Evolutionary conservation across 352 stramenopile genomes (phyloP).

Genomic region (Globisporangium irregulare): DNA sequence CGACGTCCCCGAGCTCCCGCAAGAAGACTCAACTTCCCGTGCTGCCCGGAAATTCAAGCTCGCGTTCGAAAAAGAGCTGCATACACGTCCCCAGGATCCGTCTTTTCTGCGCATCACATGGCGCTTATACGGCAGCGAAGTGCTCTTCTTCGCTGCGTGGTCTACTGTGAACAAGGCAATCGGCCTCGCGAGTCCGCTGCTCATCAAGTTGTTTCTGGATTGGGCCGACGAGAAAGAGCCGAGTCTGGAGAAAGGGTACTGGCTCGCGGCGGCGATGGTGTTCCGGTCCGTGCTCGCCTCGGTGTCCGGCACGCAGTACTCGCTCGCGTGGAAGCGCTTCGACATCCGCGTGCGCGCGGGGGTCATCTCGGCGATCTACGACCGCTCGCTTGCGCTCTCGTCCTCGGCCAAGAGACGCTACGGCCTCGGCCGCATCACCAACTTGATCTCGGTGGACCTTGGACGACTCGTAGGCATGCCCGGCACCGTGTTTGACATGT

Average conservation of each 20-base stretch:
- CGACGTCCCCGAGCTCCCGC: conserved; percentile 57
- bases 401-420: conserved; percentile 25
- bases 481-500: conserved; percentile 71
- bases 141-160: conserved; percentile 60
- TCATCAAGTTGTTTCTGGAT: conserved; percentile 80
- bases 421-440: conserved; percentile 68
- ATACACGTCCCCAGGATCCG: not conserved
- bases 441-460: conserved; percentile 78
- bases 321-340: conserved; percentile 74
- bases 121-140: conserved; percentile 56
- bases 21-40: conserved; percentile 39
- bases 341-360: conserved; percentile 69
- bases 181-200: conserved; percentile 56
- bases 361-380: conserved; percentile 68
- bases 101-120: conserved; percentile 57
- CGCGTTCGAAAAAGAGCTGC: conserved; percentile 39
- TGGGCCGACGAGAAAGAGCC: conserved; percentile 51
- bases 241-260: conserved; percentile 45
- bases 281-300: conserved; percentile 51
- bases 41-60: conserved; percentile 43
- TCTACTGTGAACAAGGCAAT: conserved; percentile 73
- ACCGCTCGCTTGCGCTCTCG: conserved; percentile 44
- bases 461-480: conserved; percentile 71
- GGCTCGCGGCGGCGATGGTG: conserved; percentile 52
- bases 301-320: conserved; percentile 76